Base-by-base conservation (phyloP, 176 grass and related monocot species). In the Chrysopogon serrulatus region DNA sequence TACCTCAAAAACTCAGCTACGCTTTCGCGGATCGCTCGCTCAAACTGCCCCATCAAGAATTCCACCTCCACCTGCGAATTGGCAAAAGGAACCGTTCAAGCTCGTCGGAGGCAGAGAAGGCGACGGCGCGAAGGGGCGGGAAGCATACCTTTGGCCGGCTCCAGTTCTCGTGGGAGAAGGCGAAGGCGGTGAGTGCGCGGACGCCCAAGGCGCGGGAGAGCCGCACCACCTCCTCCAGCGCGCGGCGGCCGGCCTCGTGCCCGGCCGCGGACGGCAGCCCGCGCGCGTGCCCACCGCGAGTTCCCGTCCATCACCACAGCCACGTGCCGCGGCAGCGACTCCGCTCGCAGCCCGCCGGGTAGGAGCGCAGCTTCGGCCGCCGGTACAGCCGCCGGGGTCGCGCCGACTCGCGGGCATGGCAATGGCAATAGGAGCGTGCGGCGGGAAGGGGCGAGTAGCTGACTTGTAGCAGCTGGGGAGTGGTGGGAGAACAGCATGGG, bases 221-320 rank as follows among this genome's bases (percentile, higher is more conserved):
- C 34, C 82, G 80, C 71, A 93, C 67, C 49, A 23, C 79, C 71
- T 91, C 88, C 84, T 82, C 74, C 75, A 96, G 83, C 40, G 84
- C 65, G 76, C 83, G 86, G 44, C 91, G 87, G 35, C 94, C 94
- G 26, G 85, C 91, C 77, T 86, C 80, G 80, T 96, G 91, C 71
- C 94, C 91, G 27, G 80, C 73, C 77, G 88, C 79, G 21, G 82
- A 15, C 37, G 88, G 91, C 83, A 93, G 77, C n/a, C 84, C 83
- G 6, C 94, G 71, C 83, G 24, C 81, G 80, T 28, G 91, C 94
- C 91, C 88, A 91, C 83, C 90, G 86, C 60, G 88, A 87, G 86
- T 93, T 93, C 64, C 94, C 94, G 88, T 96, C 94, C 91, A 96
- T 93, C 73, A 96, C 89, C 66, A 96, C 82, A 34, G 93, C 93